Percentiles rank a stretch among this genome's conserved stretches.
Conservation (phyloP, 306 rosid genomes). For the Vachellia pachyceras region DNA sequence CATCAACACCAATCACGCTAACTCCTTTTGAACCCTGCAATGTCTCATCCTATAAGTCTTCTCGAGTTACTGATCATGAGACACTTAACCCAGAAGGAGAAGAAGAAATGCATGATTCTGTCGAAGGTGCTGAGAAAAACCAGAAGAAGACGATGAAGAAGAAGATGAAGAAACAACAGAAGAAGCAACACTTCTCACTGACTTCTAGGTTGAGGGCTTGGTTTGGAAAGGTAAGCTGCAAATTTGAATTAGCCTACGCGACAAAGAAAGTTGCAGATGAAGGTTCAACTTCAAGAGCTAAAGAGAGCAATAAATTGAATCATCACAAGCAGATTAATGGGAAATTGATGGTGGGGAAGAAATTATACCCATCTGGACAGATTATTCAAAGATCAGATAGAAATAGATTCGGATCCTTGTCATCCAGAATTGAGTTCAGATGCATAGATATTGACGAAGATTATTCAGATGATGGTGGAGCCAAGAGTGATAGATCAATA, state of each 20-base stretch:
- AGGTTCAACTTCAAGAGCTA: constrained; percentile 65
- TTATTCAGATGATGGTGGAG: too few species aligned
- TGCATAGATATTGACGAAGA: constrained; percentile 41
- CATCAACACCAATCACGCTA: constrained; percentile 38
- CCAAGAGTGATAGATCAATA: not conserved
- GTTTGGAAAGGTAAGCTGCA: constrained; percentile 78
- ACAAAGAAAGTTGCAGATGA: constrained; percentile 68
- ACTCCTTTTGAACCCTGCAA: constrained; percentile 92
- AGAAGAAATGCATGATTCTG: constrained; percentile 38
- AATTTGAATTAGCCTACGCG: constrained; percentile 62
- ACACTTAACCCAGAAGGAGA: constrained; percentile 62
- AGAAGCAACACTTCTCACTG: constrained; percentile 52
- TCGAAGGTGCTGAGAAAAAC: constrained; percentile 39
- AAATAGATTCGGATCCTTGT: constrained; percentile 51
- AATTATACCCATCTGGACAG: constrained; percentile 56
- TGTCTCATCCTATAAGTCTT: constrained; percentile 77
- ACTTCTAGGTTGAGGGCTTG: constrained; percentile 83
- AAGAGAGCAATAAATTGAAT: constrained; percentile 43
- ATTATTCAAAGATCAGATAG: constrained; percentile 56
- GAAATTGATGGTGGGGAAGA: constrained; percentile 49
- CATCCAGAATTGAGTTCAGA: constrained; percentile 37
- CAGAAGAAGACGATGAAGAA: constrained; percentile 72
- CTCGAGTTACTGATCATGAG: constrained; percentile 56
- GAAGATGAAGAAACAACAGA: constrained; percentile 50
- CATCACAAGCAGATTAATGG: constrained; percentile 26